Evolutionary conservation across 169 alveolate genomes (phyloP).

Genomic region (Cystoisospora suis): DNA sequence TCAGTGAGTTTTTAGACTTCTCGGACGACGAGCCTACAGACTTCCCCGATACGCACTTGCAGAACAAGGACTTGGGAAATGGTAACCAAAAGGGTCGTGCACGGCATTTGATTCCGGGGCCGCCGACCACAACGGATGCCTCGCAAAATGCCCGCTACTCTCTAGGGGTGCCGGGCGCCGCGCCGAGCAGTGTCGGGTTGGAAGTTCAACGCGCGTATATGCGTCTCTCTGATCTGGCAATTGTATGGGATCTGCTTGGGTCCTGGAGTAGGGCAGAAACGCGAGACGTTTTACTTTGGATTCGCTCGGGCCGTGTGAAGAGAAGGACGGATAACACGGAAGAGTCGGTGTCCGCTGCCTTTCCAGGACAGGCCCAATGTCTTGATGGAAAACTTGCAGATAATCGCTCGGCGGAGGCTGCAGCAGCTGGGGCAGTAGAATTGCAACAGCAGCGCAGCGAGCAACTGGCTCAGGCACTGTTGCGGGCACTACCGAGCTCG

Average conservation of each 20-base stretch:
- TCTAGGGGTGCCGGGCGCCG: too few species aligned
- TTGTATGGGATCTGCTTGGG: slow-evolving; percentile 21
- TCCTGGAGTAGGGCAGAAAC: slow-evolving; percentile 19
- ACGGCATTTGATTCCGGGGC: not conserved
- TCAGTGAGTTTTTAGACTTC: slow-evolving; percentile 3
- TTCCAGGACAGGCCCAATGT: not conserved
- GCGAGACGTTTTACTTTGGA: not conserved
- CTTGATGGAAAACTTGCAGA: not conserved
- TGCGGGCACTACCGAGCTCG: not conserved
- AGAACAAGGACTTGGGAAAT: not conserved
- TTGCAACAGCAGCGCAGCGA: not conserved
- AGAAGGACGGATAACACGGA: not conserved
- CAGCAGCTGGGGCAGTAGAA: not conserved
- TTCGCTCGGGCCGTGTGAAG: not conserved
- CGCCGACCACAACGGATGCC: not conserved
- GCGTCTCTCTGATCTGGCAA: not conserved
- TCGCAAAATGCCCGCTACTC: not conserved
- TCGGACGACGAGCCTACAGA: not conserved
- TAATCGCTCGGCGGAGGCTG: not conserved
- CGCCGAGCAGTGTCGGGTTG: too few species aligned
- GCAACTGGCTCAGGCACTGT: not conserved
- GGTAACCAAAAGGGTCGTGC: not conserved
- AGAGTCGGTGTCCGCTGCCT: not conserved
- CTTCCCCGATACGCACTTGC: not conserved
- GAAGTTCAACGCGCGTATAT: not conserved